These are phyloP conservation scores for Aspergillus persii DNA, from an alignment of 2,329 filamentous ascomycete genomes.

Conservation along the genomic window DNA sequence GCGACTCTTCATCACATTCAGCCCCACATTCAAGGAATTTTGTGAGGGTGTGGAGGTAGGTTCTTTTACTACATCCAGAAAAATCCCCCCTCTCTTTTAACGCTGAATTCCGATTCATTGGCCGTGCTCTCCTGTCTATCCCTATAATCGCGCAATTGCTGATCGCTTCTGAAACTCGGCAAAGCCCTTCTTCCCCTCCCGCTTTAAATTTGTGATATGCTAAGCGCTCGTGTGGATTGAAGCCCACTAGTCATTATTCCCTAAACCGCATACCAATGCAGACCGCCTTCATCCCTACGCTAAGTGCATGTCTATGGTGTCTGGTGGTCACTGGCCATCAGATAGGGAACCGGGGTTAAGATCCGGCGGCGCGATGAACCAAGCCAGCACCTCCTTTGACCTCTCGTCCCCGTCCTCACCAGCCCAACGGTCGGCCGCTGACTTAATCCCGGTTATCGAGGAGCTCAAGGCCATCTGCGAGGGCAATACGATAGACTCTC, in stretches of 20 bases:
- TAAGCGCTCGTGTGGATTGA: constrained; percentile 11
- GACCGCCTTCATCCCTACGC: constrained; percentile 29
- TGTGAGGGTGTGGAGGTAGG: constrained; percentile 3
- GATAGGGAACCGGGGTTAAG: constrained; percentile 33
- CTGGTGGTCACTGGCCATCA: constrained; percentile 32
- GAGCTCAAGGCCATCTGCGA: constrained; percentile 34
- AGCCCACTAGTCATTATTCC: constrained; percentile 13
- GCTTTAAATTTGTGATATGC: constrained; percentile 11
- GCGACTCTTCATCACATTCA: constrained; percentile 1
- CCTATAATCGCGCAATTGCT: constrained; percentile 19
- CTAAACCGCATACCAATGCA: constrained; percentile 32
- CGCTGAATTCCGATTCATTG: neutral
- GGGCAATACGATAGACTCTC: constrained; percentile 27
- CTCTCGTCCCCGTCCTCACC: constrained; percentile 31
- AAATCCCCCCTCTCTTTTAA: neutral
- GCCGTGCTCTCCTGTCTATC: neutral
- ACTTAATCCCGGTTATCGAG: constrained; percentile 39
- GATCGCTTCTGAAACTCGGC: constrained; percentile 14
- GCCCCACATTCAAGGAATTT: neutral
- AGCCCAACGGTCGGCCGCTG: constrained; percentile 35
- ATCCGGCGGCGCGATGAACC: constrained; percentile 32
- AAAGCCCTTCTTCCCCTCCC: constrained; percentile 18
- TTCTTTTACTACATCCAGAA: neutral
- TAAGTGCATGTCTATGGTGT: constrained; percentile 34
- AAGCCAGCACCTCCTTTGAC: constrained; percentile 26